Conservation (phyloP, 2,329 filamentous ascomycete species). For the Alternaria brassicae region DNA sequence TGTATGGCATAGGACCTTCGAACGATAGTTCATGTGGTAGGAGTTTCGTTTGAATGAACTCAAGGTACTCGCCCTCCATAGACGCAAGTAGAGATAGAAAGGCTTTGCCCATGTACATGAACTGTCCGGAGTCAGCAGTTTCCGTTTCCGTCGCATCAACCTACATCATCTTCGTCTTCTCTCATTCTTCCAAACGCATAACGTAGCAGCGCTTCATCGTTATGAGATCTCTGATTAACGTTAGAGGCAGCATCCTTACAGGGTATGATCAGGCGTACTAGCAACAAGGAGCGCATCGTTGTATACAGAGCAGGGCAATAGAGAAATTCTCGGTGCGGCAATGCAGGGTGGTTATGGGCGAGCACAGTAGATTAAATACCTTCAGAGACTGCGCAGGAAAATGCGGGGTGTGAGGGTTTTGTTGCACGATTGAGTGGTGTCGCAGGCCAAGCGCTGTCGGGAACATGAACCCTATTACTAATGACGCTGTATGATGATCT, state of each 20-base stretch:
- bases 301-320: not conserved
- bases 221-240: not conserved
- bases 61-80: not conserved
- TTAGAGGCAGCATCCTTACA: conserved; percentile 9
- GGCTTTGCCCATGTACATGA: conserved; percentile 3
- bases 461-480: too few species aligned
- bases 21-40: not conserved
- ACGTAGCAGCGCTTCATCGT: conserved; percentile 8
- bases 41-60: not conserved
- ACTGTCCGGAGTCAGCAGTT: not conserved
- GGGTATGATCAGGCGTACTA: not conserved
- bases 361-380: not conserved
- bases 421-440: too few species aligned
- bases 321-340: not conserved
- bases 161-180: conserved; percentile 1
- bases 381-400: not conserved
- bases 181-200: not conserved
- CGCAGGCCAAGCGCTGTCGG: too few species aligned
- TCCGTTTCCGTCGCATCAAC: not conserved
- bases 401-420: too few species aligned
- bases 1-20: not conserved
- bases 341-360: not conserved
- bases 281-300: conserved; percentile 6
- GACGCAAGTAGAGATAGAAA: conserved; percentile 4
- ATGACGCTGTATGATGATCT: too few species aligned